Evolutionary conservation across 345 rosid species (phyloP), one percentile per base, ranked within the genome.

Genomic region (Gossypium mustelinum): DNA sequence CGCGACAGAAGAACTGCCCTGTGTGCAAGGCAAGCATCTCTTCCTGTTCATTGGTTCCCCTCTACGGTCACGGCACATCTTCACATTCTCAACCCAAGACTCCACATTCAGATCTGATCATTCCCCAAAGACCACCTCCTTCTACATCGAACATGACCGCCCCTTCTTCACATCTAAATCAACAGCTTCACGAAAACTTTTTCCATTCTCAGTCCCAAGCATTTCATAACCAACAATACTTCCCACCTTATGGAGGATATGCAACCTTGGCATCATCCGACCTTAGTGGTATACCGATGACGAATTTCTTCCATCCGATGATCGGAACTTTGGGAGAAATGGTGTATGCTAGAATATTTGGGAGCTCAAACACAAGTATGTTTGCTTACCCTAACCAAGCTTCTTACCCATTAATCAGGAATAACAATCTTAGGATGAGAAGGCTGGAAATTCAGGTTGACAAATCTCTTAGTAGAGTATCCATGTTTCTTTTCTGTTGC

Each of bases 1-100:
- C 80, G 75, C 79, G 75, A 52, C 85, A 85, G 17, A 89, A 80
- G 20, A 86, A 80, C 59, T 94, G 98, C 76, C 98, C 97, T 2
- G 89, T 94, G 16, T 94, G 98, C 85, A 94, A 94, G 81, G 81
- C 95, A 7, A 82, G 71, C 72, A 83, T 91, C 74, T 83, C 94
- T 7, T 77, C 81, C 70, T 68, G 86, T 55, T 83, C 94, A 17
- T 74, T 94, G 88, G 97, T 94, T 70, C 98, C 98, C 41, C 92
- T 94, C 64, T 94, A 94, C 13, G 97, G 97, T 65, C 86, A 89
- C 12, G 96, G 98, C 78, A 76, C 70, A 77, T 79, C 86, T 80
- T 86, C 90, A 2, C 74, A 78, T 22, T 71, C 83, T 17, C 76
- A 76, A 68, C 70, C 77, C 71, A 80, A 84, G 69, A 73, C 70